Evolutionary conservation across 2,329 filamentous ascomycete genomes (phyloP).

Genomic region (Phyllosticta citriasiana): DNA sequence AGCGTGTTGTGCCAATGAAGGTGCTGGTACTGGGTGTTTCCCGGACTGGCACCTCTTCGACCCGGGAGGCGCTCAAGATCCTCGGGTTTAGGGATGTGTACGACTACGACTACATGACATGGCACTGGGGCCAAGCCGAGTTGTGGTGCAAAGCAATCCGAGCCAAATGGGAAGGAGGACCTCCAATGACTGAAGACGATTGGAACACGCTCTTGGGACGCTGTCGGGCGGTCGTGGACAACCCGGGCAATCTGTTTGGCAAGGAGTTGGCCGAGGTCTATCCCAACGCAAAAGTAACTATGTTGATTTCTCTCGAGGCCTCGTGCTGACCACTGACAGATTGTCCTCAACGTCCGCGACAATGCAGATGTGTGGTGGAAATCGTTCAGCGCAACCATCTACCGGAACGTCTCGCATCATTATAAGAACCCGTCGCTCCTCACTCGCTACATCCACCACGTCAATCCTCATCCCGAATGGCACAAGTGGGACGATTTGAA

Average conservation of each 20-base stretch:
- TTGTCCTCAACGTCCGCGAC: not conserved
- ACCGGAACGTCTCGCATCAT: not conserved
- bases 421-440: not conserved
- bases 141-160: not conserved
- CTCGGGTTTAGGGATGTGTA: not conserved
- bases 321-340: not conserved
- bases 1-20: not conserved
- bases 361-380: not conserved
- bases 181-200: not conserved
- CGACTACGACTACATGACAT: not conserved
- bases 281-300: not conserved
- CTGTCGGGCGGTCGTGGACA: not conserved
- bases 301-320: not conserved
- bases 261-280: not conserved
- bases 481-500: not conserved
- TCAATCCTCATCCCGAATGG: not conserved
- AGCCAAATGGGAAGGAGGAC: not conserved
- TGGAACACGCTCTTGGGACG: not conserved
- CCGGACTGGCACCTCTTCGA: not conserved
- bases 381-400: not conserved
- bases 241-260: not conserved
- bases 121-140: not conserved
- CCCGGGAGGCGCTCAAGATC: not conserved
- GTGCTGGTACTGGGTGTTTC: not conserved
- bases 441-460: not conserved